Base-by-base conservation (phyloP, 805 yeast genomes). In the Saccharomycopsis sp. region DNA sequence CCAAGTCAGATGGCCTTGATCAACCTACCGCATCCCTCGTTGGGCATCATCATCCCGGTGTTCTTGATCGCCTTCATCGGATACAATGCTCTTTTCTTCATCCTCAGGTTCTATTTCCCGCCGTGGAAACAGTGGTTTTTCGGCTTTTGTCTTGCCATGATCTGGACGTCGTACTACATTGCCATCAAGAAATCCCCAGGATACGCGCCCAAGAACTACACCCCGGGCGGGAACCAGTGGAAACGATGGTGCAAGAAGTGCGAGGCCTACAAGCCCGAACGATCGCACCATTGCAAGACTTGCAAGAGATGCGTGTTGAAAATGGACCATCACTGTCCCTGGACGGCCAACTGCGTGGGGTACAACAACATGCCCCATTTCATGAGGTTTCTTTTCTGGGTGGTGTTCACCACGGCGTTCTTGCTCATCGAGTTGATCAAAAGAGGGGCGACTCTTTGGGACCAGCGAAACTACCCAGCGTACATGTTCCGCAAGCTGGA, bases 301-400 rank as follows among this genome's bases (percentile, higher is more conserved):
- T 85, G 94, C 54, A 66, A 71, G 5, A 56, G 53, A 31, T 87
- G 96, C 59, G 80, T 87, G 12, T 57, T 86, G 43, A 72, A 74
- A 54, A 88, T 87, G 96, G 96, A 87, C 58, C 96, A 87, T 57
- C 96, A 87, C 60, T 79, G 48, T 56, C 95, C 96, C 0, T 88
- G 96, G 96, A 85, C 95, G 0, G 72, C 75, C 58, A 88, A 84
- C 55, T 88, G 96, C 55, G 89, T 88, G 16, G 96, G 96, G 0
- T 76, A 75, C 54, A 57, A 59, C 0, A 88, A 88, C 54, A 65
- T 75, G 57, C 85, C 94, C 0, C 88, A 84, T 56, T 88, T 88
- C 55, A 52, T 82, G 48, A 64, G 96, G 41, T 88, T 88, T 54
- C 53, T 88, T 26, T 51, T 68, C 8, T 79, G 87, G 82, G 78